Percentiles rank a stretch among this genome's conserved stretches.
These are phyloP conservation scores for Cryphonectria parasitica DNA, from an alignment of 2,329 filamentous ascomycete genomes.

Conservation along the genomic window DNA sequence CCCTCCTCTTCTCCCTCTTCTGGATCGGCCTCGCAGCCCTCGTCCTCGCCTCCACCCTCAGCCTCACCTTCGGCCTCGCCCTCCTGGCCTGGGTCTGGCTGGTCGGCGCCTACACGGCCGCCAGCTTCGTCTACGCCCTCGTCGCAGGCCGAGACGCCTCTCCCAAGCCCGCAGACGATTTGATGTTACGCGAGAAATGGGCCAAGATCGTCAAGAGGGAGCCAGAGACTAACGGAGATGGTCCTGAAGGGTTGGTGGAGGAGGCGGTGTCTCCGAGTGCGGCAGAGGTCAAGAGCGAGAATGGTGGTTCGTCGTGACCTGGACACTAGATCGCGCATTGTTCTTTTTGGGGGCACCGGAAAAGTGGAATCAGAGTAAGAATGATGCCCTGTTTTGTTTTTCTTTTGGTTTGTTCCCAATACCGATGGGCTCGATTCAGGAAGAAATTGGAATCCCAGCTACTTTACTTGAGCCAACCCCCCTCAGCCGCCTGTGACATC, in stretches of 20 bases:
- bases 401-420: background rate
- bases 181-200: slow-evolving; percentile 24
- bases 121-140: slow-evolving; percentile 50
- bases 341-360: background rate
- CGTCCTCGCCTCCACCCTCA: slow-evolving; percentile 69
- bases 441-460: background rate
- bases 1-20: slow-evolving; percentile 68
- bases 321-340: no score
- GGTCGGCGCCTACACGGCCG: slow-evolving; percentile 59
- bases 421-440: background rate
- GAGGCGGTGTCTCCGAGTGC: background rate
- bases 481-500: background rate
- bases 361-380: background rate
- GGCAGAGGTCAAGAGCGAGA: background rate
- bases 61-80: slow-evolving; percentile 66
- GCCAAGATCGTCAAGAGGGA: slow-evolving; percentile 14
- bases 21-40: slow-evolving; percentile 69
- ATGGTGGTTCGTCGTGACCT: background rate
- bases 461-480: background rate
- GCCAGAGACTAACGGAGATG: background rate
- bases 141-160: slow-evolving; percentile 7
- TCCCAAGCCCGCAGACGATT: slow-evolving; percentile 30
- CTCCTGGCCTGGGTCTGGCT: slow-evolving; percentile 71
- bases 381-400: background rate
- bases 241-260: background rate